These are phyloP conservation scores for Candida xiaguanensis DNA, from an alignment of 805 yeast genomes.

Conservation along the genomic window DNA sequence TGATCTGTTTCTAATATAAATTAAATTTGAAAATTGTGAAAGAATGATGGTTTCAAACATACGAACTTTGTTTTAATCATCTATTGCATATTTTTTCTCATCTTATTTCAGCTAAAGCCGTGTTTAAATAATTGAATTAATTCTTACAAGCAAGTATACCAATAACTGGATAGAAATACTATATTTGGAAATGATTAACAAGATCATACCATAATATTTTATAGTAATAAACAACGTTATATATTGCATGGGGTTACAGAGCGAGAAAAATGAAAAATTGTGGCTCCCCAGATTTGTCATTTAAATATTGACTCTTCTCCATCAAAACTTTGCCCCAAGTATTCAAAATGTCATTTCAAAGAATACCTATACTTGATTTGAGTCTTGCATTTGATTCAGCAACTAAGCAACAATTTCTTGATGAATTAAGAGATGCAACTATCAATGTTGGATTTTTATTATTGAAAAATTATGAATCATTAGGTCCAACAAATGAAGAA, in stretches of 20 bases:
- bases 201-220: not conserved
- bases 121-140: no score
- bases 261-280: not conserved
- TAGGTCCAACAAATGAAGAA: constrained; percentile 41
- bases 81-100: no score
- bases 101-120: no score
- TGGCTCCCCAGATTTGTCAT: no score
- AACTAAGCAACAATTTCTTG: constrained; percentile 42
- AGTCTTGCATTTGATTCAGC: constrained; percentile 35
- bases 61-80: no score
- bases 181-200: not conserved
- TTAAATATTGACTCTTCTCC: no score
- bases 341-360: constrained; percentile 28
- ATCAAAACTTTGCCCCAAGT: not conserved
- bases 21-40: no score
- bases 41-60: no score
- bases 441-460: constrained; percentile 55
- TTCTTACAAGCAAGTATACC: no score
- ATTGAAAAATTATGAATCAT: constrained; percentile 32
- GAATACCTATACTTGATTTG: constrained; percentile 47
- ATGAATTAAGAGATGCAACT: constrained; percentile 42
- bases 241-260: not conserved
- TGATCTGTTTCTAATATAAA: no score
- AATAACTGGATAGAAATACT: not conserved
- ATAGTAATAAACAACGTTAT: not conserved